Percentiles rank a stretch among this genome's conserved stretches.
These are phyloP conservation scores for Rhodosporidiobolus odoratus DNA, from an alignment of 768 basidiomycete genomes.

Conservation along the genomic window DNA sequence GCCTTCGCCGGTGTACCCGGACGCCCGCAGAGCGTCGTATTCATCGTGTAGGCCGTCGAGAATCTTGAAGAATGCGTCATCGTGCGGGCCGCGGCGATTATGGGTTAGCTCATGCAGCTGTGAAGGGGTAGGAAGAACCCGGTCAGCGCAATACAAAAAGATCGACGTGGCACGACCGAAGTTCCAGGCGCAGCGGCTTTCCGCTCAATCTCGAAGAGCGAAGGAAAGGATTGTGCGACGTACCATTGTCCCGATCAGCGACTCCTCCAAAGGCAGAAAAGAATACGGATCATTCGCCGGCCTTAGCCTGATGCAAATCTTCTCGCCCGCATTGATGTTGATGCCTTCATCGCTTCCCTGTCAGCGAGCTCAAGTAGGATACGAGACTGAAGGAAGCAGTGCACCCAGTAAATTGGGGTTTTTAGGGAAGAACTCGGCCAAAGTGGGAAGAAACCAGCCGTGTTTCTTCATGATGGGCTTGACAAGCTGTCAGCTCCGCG, in stretches of 20 bases:
- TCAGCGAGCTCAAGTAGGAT: no score
- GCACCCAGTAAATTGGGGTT: constrained; percentile 66
- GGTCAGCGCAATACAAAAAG: no score
- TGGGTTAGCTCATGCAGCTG: constrained; percentile 63
- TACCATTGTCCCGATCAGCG: constrained; percentile 54
- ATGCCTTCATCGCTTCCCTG: background rate
- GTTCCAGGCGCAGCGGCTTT: no score
- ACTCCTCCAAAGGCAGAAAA: constrained; percentile 53
- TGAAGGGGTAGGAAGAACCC: constrained; percentile 11
- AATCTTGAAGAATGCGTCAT: constrained; percentile 53
- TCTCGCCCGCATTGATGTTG: constrained; percentile 65
- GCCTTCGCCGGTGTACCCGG: constrained; percentile 85
- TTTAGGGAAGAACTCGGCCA: constrained; percentile 75
- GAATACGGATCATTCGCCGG: constrained; percentile 47
- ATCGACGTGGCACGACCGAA: no score
- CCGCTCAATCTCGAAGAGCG: background rate
- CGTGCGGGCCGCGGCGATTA: constrained; percentile 78
- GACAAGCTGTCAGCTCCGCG: constrained; percentile 54
- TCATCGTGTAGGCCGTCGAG: constrained; percentile 73
- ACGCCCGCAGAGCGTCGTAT: constrained; percentile 68
- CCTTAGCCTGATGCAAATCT: constrained; percentile 76
- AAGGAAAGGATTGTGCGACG: background rate
- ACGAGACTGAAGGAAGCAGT: constrained; percentile 39
- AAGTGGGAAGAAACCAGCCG: constrained; percentile 57
- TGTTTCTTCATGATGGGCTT: constrained; percentile 91